Evolutionary conservation across 768 basidiomycete species (phyloP), one percentile per base, ranked within the genome.

Genomic region (Hypsizygus marmoreus): DNA sequence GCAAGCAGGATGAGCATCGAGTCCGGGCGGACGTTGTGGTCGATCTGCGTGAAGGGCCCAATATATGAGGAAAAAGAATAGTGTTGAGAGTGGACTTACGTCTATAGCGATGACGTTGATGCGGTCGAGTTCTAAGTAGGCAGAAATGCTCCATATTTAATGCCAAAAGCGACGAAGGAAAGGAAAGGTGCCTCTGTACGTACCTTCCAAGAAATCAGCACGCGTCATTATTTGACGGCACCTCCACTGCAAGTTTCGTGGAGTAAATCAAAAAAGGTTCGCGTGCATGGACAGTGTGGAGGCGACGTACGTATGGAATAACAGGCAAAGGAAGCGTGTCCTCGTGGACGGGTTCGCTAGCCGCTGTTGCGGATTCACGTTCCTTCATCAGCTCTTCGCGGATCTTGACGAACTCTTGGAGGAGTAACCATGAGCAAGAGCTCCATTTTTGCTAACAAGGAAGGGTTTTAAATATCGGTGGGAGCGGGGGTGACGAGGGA

Each of bases 151-250:
- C n/a, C n/a, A n/a, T n/a, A n/a, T n/a, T n/a, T n/a, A n/a, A n/a
- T n/a, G n/a, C n/a, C n/a, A n/a, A n/a, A n/a, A n/a, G n/a, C n/a
- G n/a, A n/a, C n/a, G n/a, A n/a, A n/a, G n/a, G n/a, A n/a, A n/a
- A n/a, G n/a, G n/a, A n/a, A n/a, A n/a, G n/a, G n/a, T n/a, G n/a
- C n/a, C n/a, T 40, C 30, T 43, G 37, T 20, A 62, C 73, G 38
- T 39, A 88, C 86, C 80, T 62, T 86, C 87, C 55, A 95, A 64
- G 60, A 88, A 94, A 64, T 94, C 90, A 1, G 88, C 73, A 12
- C 91, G 72, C 3, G 90, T 91, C 91, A 88, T 91, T 40, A 93
- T 84, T 60, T 86, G 79, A 28, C 86, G 75, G 63, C 85, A 86
- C 53, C 75, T 77, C 70, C 83, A 84, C 82, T 77, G 26, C 51